Conservation (phyloP, 495 filamentous ascomycete genomes). For the Immersiella caudata region DNA sequence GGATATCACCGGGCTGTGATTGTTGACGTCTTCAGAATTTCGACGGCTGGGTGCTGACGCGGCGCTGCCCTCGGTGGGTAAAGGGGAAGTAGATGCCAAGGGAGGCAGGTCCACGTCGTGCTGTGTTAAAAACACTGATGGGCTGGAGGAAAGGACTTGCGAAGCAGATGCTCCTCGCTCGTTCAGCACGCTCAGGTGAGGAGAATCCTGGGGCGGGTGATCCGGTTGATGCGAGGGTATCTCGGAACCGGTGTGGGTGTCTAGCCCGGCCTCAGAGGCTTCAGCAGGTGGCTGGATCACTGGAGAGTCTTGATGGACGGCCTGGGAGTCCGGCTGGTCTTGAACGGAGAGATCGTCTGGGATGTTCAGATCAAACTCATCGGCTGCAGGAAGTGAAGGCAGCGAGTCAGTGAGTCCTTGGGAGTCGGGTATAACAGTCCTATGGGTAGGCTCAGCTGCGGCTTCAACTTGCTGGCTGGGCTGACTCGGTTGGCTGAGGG, state of each 20-base stretch:
- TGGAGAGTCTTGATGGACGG: not conserved
- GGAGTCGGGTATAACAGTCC: conserved; percentile 38
- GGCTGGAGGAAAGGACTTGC: not conserved
- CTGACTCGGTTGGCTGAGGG: not conserved
- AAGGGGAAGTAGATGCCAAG: not conserved
- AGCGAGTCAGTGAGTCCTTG: conserved; percentile 28
- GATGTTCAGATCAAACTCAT: not conserved
- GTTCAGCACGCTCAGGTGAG: not conserved
- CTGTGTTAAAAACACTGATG: conserved; percentile 32
- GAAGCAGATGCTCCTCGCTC: not conserved
- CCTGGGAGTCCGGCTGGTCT: not conserved
- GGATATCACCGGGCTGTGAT: not conserved
- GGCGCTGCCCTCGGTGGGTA: not conserved
- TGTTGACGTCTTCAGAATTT: not conserved
- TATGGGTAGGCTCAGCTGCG: conserved; percentile 13
- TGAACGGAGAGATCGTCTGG: not conserved
- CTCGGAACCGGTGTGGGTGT: conserved; percentile 12
- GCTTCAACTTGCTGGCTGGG: not conserved
- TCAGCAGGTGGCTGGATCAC: not conserved
- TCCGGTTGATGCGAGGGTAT: conserved; percentile 34
- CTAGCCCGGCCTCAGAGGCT: not conserved
- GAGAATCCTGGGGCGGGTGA: not conserved
- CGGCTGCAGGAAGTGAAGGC: conserved; percentile 19
- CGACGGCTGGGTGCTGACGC: not conserved
- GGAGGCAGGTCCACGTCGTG: conserved; percentile 18